A percentile compares a stretch with the other conserved stretches of the same genome.
phyloP scores from a whole-genome alignment of 108 stramenopile species.

The Skeletonema marinoi region DNA sequence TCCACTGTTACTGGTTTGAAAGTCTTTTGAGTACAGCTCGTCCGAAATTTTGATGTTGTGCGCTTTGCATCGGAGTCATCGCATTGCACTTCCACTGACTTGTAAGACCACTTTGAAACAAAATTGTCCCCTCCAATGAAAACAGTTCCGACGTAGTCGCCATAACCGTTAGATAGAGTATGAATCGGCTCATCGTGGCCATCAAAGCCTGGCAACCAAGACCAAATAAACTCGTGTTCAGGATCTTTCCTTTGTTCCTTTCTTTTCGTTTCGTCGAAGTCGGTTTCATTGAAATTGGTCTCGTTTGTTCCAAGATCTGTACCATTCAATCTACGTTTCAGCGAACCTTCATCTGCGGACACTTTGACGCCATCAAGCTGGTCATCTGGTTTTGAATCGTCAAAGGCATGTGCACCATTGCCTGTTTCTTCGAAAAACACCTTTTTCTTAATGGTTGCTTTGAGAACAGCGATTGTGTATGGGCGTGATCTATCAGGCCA shows the following conservation, averaged over 20 bases:
- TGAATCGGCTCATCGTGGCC: slow-evolving; percentile 91
- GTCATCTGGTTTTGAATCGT: slow-evolving; percentile 21
- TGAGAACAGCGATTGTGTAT: slow-evolving; percentile 85
- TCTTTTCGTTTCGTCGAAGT: slow-evolving; percentile 16
- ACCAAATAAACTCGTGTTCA: slow-evolving; percentile 87
- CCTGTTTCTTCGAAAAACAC: slow-evolving; percentile 16
- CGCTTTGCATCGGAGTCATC: slow-evolving; percentile 33
- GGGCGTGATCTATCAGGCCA: slow-evolving; percentile 76
- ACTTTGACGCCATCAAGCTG: slow-evolving; percentile 8
- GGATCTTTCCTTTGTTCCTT: slow-evolving; percentile 34
- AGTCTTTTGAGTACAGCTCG: slow-evolving; percentile 48
- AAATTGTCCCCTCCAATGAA: slow-evolving; percentile 94
- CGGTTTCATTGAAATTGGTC: neutral
- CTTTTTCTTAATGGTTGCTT: slow-evolving; percentile 71
- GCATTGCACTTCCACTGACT: slow-evolving; percentile 51
- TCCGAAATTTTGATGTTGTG: slow-evolving; percentile 24
- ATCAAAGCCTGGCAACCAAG: slow-evolving; percentile 94
- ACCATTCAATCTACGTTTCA: slow-evolving; percentile 4
- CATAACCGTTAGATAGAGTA: slow-evolving; percentile 86
- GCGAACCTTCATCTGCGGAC: neutral
- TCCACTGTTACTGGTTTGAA: slow-evolving; percentile 71
- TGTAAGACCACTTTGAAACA: slow-evolving; percentile 82
- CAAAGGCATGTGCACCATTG: neutral
- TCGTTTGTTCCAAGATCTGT: neutral
- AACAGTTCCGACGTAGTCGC: slow-evolving; percentile 72